Percentiles rank a stretch among this genome's conserved stretches.
Evolutionary conservation across 163 green algal genomes (phyloP).

Genomic region (Coccomyxa subellipsoidea): DNA sequence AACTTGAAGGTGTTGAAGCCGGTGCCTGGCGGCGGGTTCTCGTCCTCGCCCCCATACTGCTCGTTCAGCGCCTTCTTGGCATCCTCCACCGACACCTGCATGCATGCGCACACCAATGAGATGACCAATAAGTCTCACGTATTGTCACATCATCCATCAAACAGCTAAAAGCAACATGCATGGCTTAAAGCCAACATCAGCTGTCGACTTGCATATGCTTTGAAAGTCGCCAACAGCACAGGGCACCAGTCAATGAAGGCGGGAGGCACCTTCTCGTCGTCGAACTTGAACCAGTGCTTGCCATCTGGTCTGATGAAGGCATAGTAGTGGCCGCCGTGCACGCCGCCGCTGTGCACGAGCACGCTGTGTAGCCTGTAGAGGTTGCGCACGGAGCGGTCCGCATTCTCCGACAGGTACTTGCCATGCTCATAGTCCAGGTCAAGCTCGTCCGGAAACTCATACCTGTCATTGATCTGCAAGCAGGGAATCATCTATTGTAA

Average conservation of each 20-base stretch:
- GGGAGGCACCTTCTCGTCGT: slow-evolving; percentile 91
- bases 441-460: slow-evolving; percentile 92
- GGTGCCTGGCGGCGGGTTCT: slow-evolving; percentile 20
- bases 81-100: slow-evolving; percentile 78
- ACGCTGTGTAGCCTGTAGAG: slow-evolving; percentile 86
- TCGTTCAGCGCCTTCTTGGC: slow-evolving; percentile 73
- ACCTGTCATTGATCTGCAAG: slow-evolving; percentile 92
- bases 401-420: slow-evolving; percentile 66
- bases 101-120: background rate
- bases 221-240: too few species aligned
- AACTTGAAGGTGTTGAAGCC: slow-evolving; percentile 54
- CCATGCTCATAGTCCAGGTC: slow-evolving; percentile 80
- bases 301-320: slow-evolving; percentile 85
- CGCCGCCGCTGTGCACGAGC: slow-evolving; percentile 91
- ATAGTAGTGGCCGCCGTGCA: slow-evolving; percentile 97
- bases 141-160: background rate
- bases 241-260: too few species aligned
- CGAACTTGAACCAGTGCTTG: slow-evolving; percentile 90
- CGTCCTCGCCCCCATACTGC: slow-evolving; percentile 85
- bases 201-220: too few species aligned
- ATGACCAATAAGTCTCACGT: too few species aligned
- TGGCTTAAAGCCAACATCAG: too few species aligned
- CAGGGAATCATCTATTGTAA: background rate
- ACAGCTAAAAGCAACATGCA: background rate
- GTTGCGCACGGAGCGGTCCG: slow-evolving; percentile 71